These are phyloP conservation scores for Penicillium egyptiacum DNA, from an alignment of 495 filamentous ascomycete species.

Conservation along the genomic window DNA sequence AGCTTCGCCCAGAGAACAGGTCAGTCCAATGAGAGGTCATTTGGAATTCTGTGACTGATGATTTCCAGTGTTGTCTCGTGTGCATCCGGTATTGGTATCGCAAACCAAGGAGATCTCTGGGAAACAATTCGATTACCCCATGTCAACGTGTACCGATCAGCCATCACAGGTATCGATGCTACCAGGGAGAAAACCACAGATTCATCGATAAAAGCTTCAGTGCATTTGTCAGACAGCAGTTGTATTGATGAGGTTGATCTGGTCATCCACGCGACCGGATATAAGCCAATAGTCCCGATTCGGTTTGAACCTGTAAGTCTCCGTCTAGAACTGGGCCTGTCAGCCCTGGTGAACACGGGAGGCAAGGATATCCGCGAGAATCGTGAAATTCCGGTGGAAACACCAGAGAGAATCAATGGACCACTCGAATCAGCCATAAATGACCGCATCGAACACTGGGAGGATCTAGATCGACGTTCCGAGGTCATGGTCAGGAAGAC, in stretches of 20 bases:
- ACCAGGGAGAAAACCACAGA: background rate
- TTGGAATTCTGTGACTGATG: background rate
- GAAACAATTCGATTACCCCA: conserved; percentile 28
- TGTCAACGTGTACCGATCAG: conserved; percentile 30
- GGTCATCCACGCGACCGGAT: conserved; percentile 49
- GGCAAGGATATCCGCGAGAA: background rate
- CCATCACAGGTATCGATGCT: conserved; percentile 13
- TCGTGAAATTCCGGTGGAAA: background rate
- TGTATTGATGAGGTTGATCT: conserved; percentile 45
- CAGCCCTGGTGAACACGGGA: conserved; percentile 1
- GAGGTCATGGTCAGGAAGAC: conserved; percentile 13
- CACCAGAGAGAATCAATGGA: background rate
- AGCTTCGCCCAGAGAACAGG: conserved; percentile 30
- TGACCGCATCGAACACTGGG: conserved; percentile 17
- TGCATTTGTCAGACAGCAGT: conserved; percentile 17
- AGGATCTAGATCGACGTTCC: conserved; percentile 14
- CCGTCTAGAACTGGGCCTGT: conserved; percentile 25
- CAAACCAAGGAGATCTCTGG: conserved; percentile 37
- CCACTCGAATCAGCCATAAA: background rate
- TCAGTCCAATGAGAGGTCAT: background rate
- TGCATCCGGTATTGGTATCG: conserved; percentile 29
- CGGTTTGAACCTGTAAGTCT: conserved; percentile 41
- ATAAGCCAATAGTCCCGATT: conserved; percentile 59
- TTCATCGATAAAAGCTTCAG: background rate
- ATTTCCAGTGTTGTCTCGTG: conserved; percentile 26